These are phyloP conservation scores for Penicillium psychrofluorescens DNA, from an alignment of 495 filamentous ascomycete species.

Conservation along the genomic window DNA sequence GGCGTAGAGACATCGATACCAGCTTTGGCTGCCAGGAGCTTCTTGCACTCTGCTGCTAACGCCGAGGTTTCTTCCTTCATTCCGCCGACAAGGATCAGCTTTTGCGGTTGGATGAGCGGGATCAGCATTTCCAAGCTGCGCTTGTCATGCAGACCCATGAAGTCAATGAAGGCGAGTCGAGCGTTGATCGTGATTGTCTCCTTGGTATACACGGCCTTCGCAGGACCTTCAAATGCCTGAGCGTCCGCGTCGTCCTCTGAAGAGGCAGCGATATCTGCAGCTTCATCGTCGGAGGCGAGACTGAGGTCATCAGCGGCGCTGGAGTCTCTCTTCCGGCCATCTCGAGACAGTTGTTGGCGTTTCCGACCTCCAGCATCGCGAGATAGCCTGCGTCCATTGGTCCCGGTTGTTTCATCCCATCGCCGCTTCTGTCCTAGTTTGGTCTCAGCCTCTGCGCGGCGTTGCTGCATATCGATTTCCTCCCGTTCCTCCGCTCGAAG, in stretches of 20 bases:
- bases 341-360: conserved; percentile 32
- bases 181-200: conserved; percentile 59
- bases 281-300: conserved; percentile 33
- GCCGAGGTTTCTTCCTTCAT: conserved; percentile 65
- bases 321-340: conserved; percentile 37
- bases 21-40: conserved; percentile 54
- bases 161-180: conserved; percentile 81
- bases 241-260: conserved; percentile 42
- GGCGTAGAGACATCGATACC: conserved; percentile 24
- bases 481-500: conserved; percentile 89
- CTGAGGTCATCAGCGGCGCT: conserved; percentile 33
- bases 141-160: conserved; percentile 86
- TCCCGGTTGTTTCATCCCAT: conserved; percentile 64
- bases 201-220: conserved; percentile 58
- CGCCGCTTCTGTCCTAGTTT: conserved; percentile 87
- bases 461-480: conserved; percentile 58
- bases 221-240: conserved; percentile 55
- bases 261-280: conserved; percentile 39
- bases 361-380: conserved; percentile 30
- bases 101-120: conserved; percentile 86
- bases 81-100: conserved; percentile 83
- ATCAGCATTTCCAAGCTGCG: conserved; percentile 90
- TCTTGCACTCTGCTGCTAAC: conserved; percentile 74
- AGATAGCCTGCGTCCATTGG: conserved; percentile 29
- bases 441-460: conserved; percentile 46